Percentiles rank a stretch among this genome's conserved stretches.
Conservation (phyloP, 2,329 filamentous ascomycete genomes). For the Penicillium digitatum region DNA sequence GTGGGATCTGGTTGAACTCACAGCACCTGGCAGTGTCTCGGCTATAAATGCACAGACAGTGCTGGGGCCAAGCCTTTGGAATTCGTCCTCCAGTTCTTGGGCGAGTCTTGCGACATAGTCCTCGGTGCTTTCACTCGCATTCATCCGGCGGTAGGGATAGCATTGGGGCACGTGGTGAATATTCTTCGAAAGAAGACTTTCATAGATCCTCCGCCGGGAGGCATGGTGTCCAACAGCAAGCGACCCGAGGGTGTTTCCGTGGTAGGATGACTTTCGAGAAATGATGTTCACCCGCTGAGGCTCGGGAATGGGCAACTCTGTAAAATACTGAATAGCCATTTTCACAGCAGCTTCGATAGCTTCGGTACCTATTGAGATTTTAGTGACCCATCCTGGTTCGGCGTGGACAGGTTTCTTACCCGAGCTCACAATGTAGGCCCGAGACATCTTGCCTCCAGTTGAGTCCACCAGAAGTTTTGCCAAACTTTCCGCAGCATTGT, state of each 20-base stretch:
- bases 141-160: constrained; percentile 57
- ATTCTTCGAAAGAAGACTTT: constrained; percentile 53
- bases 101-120: constrained; percentile 58
- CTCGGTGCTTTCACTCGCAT: constrained; percentile 48
- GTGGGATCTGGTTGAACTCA: constrained; percentile 21
- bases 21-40: constrained; percentile 50
- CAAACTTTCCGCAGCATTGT: constrained; percentile 49
- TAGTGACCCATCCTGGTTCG: not conserved
- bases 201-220: constrained; percentile 56
- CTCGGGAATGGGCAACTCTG: constrained; percentile 51
- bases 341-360: constrained; percentile 65
- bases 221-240: constrained; percentile 63
- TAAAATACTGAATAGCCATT: constrained; percentile 60
- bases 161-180: constrained; percentile 61
- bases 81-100: constrained; percentile 62
- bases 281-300: constrained; percentile 57
- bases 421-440: constrained; percentile 54
- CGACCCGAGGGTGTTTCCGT: constrained; percentile 65
- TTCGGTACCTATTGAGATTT: constrained; percentile 52
- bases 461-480: constrained; percentile 47
- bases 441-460: constrained; percentile 50
- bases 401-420: constrained; percentile 36
- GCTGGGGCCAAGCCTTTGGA: constrained; percentile 57
- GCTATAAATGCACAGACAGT: constrained; percentile 65
- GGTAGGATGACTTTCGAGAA: constrained; percentile 60